phyloP scores from a whole-genome alignment of 306 rosid genomes.

The Styphnolobium japonicum region DNA sequence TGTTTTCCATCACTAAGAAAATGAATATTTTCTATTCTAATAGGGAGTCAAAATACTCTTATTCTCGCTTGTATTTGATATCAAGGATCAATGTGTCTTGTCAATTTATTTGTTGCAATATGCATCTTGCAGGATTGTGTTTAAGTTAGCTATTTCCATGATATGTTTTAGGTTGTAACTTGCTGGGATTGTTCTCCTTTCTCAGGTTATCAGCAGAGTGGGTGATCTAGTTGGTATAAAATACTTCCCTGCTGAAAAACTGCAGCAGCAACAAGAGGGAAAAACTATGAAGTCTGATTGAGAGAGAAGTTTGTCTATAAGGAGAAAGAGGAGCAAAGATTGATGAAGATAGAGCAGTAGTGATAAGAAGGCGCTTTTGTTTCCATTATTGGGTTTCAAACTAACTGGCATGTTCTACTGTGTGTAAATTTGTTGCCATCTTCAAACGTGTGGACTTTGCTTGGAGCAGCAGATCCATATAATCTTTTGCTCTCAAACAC shows the following conservation, averaged over 20 bases:
- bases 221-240: slow-evolving; percentile 86
- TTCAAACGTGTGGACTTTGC: slow-evolving; percentile 10
- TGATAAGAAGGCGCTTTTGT: slow-evolving; percentile 6
- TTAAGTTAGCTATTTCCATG: not conserved
- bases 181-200: slow-evolving; percentile 8
- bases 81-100: not conserved
- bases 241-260: slow-evolving; percentile 81
- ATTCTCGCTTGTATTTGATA: not conserved
- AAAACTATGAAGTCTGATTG: slow-evolving; percentile 29
- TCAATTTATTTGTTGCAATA: not conserved
- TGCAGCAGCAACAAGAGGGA: slow-evolving; percentile 41
- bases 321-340: slow-evolving; percentile 5
- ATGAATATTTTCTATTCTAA: not conserved
- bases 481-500: slow-evolving; percentile 4
- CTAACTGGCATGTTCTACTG: not conserved
- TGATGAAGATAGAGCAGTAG: slow-evolving; percentile 1
- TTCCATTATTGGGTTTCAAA: slow-evolving; percentile 13
- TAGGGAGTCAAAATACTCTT: not conserved
- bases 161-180: not conserved
- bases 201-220: slow-evolving; percentile 70
- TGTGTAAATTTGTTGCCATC: slow-evolving; percentile 23
- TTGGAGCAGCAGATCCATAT: slow-evolving; percentile 20
- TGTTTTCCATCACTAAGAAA: slow-evolving; percentile 2
- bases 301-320: not conserved
- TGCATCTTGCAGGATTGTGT: slow-evolving; percentile 16